phyloP scores from a whole-genome alignment of 169 alveolate species.

The Cryptosporidium sp. region DNA sequence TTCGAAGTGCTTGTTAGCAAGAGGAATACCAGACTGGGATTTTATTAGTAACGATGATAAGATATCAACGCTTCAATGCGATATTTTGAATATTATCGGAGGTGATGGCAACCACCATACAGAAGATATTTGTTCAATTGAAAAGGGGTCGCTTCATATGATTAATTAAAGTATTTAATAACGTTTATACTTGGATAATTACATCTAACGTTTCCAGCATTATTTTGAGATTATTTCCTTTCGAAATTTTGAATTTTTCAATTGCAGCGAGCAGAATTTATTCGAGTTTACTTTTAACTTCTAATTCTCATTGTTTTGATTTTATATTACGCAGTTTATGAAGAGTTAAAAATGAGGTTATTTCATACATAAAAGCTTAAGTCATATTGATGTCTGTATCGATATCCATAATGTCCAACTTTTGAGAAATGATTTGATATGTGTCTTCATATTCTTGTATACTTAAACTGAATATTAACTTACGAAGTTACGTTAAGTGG shows the following conservation, averaged over 20 bases:
- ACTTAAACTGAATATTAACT: background rate
- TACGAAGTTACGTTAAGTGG: background rate
- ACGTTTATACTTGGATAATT: conserved; percentile 3
- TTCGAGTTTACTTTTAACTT: conserved; percentile 15
- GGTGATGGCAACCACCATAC: conserved; percentile 19
- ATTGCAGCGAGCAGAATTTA: conserved; percentile 16
- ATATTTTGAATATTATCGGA: conserved; percentile 61
- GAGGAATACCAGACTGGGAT: conserved; percentile 57
- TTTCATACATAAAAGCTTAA: background rate
- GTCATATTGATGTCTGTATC: too few relatives aligned
- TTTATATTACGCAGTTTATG: background rate
- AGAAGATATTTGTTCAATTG: conserved; percentile 36
- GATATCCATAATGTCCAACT: background rate
- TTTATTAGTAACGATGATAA: conserved; percentile 35
- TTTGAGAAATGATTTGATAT: background rate
- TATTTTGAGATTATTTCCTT: background rate
- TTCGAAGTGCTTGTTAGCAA: conserved; percentile 29
- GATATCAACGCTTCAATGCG: conserved; percentile 45
- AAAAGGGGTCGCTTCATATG: conserved; percentile 61
- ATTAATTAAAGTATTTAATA: conserved; percentile 18
- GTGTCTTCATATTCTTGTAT: background rate
- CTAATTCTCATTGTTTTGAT: conserved; percentile 9
- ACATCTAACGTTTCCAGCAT: background rate
- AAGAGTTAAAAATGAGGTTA: conserved; percentile 9
- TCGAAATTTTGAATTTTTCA: conserved; percentile 28